phyloP scores from a whole-genome alignment of 2,329 filamentous ascomycete genomes.

The Colletotrichum eleusines region DNA sequence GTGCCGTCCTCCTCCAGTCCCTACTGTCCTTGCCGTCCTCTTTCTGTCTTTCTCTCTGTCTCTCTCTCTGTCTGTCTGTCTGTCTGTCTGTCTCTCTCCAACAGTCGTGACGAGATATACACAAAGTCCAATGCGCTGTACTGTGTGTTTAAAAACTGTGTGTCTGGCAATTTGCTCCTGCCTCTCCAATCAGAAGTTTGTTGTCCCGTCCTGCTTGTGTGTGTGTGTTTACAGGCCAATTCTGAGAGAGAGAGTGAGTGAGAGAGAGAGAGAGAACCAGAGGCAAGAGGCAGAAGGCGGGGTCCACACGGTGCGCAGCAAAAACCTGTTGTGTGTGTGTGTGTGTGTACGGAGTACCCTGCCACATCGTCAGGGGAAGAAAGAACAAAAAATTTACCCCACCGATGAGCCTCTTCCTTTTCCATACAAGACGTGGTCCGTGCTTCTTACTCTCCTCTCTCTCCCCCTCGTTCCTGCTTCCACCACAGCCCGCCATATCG shows the following conservation, averaged over 20 bases:
- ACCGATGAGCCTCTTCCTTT: constrained; percentile 10
- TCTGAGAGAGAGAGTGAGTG: not conserved
- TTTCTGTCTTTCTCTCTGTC: not conserved
- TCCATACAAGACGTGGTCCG: constrained; percentile 17
- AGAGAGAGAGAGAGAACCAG: constrained; percentile 10
- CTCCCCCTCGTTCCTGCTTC: constrained; percentile 24
- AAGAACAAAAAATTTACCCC: constrained; percentile 3
- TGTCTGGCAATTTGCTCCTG: not conserved
- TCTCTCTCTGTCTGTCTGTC: not conserved
- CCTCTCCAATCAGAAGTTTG: not conserved
- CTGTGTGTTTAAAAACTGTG: constrained; percentile 1
- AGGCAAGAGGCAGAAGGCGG: not conserved
- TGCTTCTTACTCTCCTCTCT: not conserved
- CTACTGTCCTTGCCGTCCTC: not conserved
- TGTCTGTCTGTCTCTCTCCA: not conserved
- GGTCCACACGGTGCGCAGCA: not conserved
- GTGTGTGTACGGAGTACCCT: not conserved
- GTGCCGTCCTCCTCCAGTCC: constrained; percentile 4
- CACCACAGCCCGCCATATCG: constrained; percentile 12
- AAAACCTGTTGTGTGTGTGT: not conserved
- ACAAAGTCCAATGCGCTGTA: constrained; percentile 20
- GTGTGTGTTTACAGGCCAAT: not conserved
- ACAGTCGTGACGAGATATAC: constrained; percentile 5
- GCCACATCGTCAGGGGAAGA: not conserved
- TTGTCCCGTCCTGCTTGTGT: not conserved